These are phyloP conservation scores for Cyclotella atomus DNA, from an alignment of 108 stramenopile species.

Conservation along the genomic window DNA sequence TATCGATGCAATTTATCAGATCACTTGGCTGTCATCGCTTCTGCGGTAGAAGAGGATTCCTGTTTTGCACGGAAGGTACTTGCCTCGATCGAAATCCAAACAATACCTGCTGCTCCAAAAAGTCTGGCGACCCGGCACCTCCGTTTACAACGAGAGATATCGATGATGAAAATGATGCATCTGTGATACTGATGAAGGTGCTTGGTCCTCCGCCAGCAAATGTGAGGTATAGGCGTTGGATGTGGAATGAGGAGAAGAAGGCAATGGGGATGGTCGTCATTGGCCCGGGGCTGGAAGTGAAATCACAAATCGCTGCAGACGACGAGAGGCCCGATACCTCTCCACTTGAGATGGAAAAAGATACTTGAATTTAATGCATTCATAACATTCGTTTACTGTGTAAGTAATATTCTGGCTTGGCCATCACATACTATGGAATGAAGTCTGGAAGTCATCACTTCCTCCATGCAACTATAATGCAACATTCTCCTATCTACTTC, in stretches of 20 bases:
- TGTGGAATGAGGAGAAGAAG: slow-evolving; percentile 44
- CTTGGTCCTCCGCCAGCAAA: slow-evolving; percentile 54
- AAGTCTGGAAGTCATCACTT: too few relatives aligned
- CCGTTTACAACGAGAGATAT: slow-evolving; percentile 50
- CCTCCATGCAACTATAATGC: too few relatives aligned
- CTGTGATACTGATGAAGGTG: slow-evolving; percentile 38
- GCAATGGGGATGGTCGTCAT: slow-evolving; percentile 9
- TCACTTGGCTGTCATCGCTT: slow-evolving; percentile 50
- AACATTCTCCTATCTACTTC: too few relatives aligned
- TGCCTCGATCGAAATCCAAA: slow-evolving; percentile 11
- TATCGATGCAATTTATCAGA: too few relatives aligned
- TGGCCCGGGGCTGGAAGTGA: too few relatives aligned
- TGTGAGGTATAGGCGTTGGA: slow-evolving; percentile 54
- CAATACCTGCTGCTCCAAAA: slow-evolving; percentile 31
- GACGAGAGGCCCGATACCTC: too few relatives aligned
- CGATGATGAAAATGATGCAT: slow-evolving; percentile 62
- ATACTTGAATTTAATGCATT: too few relatives aligned
- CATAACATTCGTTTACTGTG: too few relatives aligned
- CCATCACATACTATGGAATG: too few relatives aligned
- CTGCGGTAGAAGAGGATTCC: slow-evolving; percentile 50
- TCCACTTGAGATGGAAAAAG: too few relatives aligned
- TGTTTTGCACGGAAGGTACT: slow-evolving; percentile 63
- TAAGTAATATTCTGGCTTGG: too few relatives aligned
- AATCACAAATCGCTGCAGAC: too few relatives aligned
- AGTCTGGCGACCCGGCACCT: slow-evolving; percentile 51